Percentiles rank a stretch among this genome's conserved stretches.
These are phyloP conservation scores for Aphanoascus verrucosus DNA, from an alignment of 2,329 filamentous ascomycete species.

Conservation along the genomic window DNA sequence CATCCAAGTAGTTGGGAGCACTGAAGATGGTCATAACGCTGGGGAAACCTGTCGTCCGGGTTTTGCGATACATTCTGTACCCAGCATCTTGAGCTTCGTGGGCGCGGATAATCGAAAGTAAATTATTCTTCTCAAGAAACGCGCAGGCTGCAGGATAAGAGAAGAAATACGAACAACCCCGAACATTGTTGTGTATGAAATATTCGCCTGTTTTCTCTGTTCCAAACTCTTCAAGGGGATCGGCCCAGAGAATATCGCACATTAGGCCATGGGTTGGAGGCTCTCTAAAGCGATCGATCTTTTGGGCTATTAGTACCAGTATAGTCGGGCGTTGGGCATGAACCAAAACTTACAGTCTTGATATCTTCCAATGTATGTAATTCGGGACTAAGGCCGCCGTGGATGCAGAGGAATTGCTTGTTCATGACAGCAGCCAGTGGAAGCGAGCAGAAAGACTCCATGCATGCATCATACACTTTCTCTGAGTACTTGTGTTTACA, in stretches of 20 bases:
- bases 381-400: slow-evolving; percentile 91
- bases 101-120: slow-evolving; percentile 90
- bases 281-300: slow-evolving; percentile 97
- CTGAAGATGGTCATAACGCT: slow-evolving; percentile 99
- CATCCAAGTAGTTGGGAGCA: slow-evolving; percentile 94
- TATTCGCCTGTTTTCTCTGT: slow-evolving; percentile 98
- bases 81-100: slow-evolving; percentile 98
- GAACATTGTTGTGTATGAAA: slow-evolving; percentile 96
- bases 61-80: slow-evolving; percentile 99
- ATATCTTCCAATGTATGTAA: slow-evolving; percentile 91
- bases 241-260: slow-evolving; percentile 99
- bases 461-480: slow-evolving; percentile 89
- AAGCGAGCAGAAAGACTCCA: slow-evolving; percentile 92
- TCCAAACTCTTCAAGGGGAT: slow-evolving; percentile 94
- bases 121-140: slow-evolving; percentile 97
- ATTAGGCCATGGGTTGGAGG: slow-evolving; percentile 95
- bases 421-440: slow-evolving; percentile 97
- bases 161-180: slow-evolving; percentile 98
- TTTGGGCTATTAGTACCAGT: slow-evolving; percentile 17
- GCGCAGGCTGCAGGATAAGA: slow-evolving; percentile 94
- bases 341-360: slow-evolving; percentile 55
- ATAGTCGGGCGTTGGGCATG: no score
- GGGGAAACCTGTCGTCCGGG: slow-evolving; percentile 91
- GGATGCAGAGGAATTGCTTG: slow-evolving; percentile 98
- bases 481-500: slow-evolving; percentile 99